Percentiles rank a stretch among this genome's conserved stretches.
Evolutionary conservation across 1,284 basidiomycete species (phyloP).

Genomic region (Microbotryomycetes sp.): DNA sequence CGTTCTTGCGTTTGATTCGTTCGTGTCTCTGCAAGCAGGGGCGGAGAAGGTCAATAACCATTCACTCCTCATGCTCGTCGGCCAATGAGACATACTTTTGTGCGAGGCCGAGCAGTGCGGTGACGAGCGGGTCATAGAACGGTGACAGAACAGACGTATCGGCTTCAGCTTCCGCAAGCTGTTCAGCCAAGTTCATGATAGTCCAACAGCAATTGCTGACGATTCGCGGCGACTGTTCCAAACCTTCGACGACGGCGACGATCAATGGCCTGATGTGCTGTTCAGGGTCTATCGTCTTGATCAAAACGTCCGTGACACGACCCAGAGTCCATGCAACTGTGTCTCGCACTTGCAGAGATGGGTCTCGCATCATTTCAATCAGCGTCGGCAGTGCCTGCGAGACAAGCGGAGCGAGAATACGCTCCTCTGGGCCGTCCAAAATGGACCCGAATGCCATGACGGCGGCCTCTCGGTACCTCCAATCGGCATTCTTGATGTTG

Average conservation of each 20-base stretch:
- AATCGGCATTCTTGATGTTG: constrained; percentile 82
- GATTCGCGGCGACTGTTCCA: constrained; percentile 72
- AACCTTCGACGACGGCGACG: constrained; percentile 70
- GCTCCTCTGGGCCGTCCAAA: constrained; percentile 86
- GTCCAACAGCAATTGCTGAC: constrained; percentile 94
- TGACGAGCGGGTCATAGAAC: constrained; percentile 80
- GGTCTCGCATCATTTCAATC: constrained; percentile 90
- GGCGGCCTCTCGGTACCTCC: constrained; percentile 93
- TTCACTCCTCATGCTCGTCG: too few species aligned
- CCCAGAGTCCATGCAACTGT: constrained; percentile 97
- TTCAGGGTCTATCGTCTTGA: constrained; percentile 80
- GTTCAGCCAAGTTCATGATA: constrained; percentile 87
- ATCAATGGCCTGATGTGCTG: constrained; percentile 79
- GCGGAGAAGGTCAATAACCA: not conserved
- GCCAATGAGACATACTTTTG: constrained; percentile 53
- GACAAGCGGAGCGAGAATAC: constrained; percentile 80
- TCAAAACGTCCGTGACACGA: constrained; percentile 84
- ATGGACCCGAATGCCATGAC: constrained; percentile 99
- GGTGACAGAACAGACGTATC: constrained; percentile 61
- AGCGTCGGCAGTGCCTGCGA: constrained; percentile 89
- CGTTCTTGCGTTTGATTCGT: constrained; percentile 88
- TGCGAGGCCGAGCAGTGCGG: constrained; percentile 72
- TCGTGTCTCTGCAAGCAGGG: constrained; percentile 54
- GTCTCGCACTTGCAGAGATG: constrained; percentile 82
- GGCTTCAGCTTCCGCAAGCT: constrained; percentile 54